A percentile compares a stretch with the other conserved stretches of the same genome.
phyloP scores from a whole-genome alignment of 495 filamentous ascomycete species.

The Bacidia gigantensis region DNA sequence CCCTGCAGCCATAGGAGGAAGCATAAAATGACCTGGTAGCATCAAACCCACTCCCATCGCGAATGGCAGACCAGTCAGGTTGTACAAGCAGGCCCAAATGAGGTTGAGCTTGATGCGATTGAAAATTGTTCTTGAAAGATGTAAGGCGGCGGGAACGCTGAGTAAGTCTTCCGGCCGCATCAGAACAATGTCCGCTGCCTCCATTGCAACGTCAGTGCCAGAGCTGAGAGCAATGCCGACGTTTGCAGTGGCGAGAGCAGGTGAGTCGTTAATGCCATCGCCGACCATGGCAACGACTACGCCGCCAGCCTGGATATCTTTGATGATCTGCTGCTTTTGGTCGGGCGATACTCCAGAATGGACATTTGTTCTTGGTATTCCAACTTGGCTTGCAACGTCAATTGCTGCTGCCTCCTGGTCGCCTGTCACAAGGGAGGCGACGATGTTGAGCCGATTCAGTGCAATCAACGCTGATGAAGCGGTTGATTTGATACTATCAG shows the following conservation, averaged over 20 bases:
- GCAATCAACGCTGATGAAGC: conserved; percentile 76
- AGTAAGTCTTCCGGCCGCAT: conserved; percentile 89
- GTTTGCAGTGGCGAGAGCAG: conserved; percentile 81
- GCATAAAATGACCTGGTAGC: conserved; percentile 73
- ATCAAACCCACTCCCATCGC: conserved; percentile 80
- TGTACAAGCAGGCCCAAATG: conserved; percentile 84
- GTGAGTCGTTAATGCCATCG: conserved; percentile 98
- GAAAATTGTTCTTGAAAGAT: conserved; percentile 78
- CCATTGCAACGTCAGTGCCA: conserved; percentile 95
- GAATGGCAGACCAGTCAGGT: conserved; percentile 81
- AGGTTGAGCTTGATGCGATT: conserved; percentile 87
- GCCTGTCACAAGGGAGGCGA: conserved; percentile 83
- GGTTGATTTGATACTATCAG: conserved; percentile 79
- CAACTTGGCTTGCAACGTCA: conserved; percentile 68
- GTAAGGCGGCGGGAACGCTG: conserved; percentile 72
- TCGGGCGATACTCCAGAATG: conserved; percentile 74
- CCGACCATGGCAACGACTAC: conserved; percentile 90
- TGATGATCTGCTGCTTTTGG: conserved; percentile 76
- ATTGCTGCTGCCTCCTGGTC: conserved; percentile 73
- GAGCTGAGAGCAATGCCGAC: conserved; percentile 86
- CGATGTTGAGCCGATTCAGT: conserved; percentile 68
- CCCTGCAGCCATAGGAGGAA: conserved; percentile 91
- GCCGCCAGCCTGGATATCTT: conserved; percentile 54
- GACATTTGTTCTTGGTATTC: conserved; percentile 61
- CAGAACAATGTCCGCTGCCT: conserved; percentile 89